These are phyloP conservation scores for Malus domestica DNA, from an alignment of 306 rosid species.

Conservation along the genomic window ASM211411v1 NC_041798.1:15991501-15992000, in stretches of 20 bases:
- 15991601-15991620: too few species aligned
- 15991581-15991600: too few species aligned
- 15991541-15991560: too few species aligned
- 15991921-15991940: neutral
- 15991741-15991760: fast-evolving
- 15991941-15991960: neutral
- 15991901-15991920: neutral
- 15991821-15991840: too few species aligned
- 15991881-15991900: neutral
- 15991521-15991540: too few species aligned
- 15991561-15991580: too few species aligned
- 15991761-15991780: fast-evolving
- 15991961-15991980: neutral
- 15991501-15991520: too few species aligned
- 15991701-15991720: fast-evolving
- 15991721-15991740: fast-evolving
- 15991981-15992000: neutral
- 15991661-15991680: too few species aligned
- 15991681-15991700: fast-evolving
- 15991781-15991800: too few species aligned
- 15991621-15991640: too few species aligned
- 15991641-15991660: too few species aligned
- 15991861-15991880: neutral
- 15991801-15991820: fast-evolving
- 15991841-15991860: neutral